These are phyloP conservation scores for Stevia rebaudiana DNA, from an alignment of 140 eudicot species.

Conservation along the genomic window DNA sequence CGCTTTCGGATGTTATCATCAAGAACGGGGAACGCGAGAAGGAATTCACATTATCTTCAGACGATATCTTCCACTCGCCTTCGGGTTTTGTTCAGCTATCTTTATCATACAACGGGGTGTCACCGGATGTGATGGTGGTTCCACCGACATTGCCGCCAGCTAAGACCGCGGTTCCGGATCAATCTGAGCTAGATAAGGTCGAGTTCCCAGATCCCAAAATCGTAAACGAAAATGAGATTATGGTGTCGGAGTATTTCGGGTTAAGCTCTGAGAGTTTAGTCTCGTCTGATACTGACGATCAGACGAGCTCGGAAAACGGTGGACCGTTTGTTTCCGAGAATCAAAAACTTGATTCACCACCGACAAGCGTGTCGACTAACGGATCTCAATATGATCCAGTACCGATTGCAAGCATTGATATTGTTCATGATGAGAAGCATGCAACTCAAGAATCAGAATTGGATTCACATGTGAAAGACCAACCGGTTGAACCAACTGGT, in stretches of 20 bases:
- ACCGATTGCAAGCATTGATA: conserved; percentile 23
- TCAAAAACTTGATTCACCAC: conserved; percentile 58
- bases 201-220: conserved; percentile 96
- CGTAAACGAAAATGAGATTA: conserved; percentile 64
- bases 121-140: conserved; percentile 69
- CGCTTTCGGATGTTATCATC: conserved; percentile 63
- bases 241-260: conserved; percentile 78
- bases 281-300: conserved; percentile 59
- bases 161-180: conserved; percentile 7
- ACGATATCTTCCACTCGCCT: conserved; percentile 91
- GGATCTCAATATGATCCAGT: conserved; percentile 40
- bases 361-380: conserved; percentile 53
- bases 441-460: conserved; percentile 51
- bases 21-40: conserved; percentile 59
- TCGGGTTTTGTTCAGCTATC: conserved; percentile 91
- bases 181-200: conserved; percentile 49
- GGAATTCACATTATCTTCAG: conserved; percentile 80
- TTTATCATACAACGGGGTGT: conserved; percentile 54
- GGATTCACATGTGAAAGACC: conserved; percentile 45
- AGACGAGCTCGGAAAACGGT: conserved; percentile 47
- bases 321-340: conserved; percentile 23
- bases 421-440: conserved; percentile 43
- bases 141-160: conserved; percentile 29
- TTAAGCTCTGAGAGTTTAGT: conserved; percentile 63
- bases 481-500: conserved; percentile 10